phyloP scores from a whole-genome alignment of 345 rosid genomes.

The Eucalyptus melliodora region DNA sequence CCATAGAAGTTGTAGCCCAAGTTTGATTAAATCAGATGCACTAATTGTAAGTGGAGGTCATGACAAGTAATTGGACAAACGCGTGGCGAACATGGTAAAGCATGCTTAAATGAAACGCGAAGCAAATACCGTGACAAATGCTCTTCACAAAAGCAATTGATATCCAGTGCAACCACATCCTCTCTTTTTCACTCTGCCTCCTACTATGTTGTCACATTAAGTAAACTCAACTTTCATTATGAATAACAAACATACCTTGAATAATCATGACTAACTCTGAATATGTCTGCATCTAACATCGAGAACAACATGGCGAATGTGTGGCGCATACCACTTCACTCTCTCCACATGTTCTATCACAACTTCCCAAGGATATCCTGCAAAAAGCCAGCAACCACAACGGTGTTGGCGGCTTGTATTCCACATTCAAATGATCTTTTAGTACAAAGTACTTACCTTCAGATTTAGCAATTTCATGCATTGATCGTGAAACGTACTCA shows the following conservation, averaged over 20 bases:
- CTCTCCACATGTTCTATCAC: constrained; percentile 58
- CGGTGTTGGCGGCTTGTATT: not conserved
- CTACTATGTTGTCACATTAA: not conserved
- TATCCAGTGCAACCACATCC: not conserved
- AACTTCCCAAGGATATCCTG: constrained; percentile 77
- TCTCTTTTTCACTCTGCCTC: not conserved
- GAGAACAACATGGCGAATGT: constrained; percentile 82
- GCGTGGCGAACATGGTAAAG: not conserved
- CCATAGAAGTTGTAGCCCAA: not conserved
- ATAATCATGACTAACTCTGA: not conserved
- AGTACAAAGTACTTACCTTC: constrained; percentile 38
- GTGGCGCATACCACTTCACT: constrained; percentile 96
- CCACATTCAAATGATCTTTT: not conserved
- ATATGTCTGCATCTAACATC: constrained; percentile 57
- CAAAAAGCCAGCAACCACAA: not conserved
- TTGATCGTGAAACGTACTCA: constrained; percentile 34
- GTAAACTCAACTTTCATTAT: not conserved
- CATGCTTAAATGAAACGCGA: not conserved
- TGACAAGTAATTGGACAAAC: not conserved
- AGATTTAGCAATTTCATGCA: constrained; percentile 45
- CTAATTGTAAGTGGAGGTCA: not conserved
- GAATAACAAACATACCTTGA: not conserved
- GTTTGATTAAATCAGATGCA: not conserved
- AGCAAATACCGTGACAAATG: not conserved
- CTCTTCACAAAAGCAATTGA: not conserved